phyloP scores from a whole-genome alignment of 1,284 basidiomycete genomes.

The Fomitopsis schrenkii region DNA sequence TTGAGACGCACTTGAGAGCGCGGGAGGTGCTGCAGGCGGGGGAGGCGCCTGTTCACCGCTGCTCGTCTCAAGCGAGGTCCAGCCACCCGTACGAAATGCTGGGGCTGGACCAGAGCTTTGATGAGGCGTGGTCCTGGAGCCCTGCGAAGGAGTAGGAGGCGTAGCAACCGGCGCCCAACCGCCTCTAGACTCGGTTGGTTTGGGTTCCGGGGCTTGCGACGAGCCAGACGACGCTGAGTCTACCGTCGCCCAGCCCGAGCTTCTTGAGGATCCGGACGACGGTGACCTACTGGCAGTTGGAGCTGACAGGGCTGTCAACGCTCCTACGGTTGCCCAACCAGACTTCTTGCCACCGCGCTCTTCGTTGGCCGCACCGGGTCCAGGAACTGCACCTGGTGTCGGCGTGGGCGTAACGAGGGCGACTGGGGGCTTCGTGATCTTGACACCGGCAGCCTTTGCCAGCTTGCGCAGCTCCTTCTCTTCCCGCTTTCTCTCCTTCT shows the following conservation, averaged over 20 bases:
- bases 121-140: conserved; percentile 13
- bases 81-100: conserved; percentile 52
- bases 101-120: conserved; percentile 29
- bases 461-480: conserved; percentile 78
- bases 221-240: background rate
- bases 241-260: conserved; percentile 14
- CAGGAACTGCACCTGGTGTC: conserved; percentile 21
- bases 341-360: conserved; percentile 45
- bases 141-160: background rate
- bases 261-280: conserved; percentile 34
- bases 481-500: conserved; percentile 78
- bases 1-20: background rate
- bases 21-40: conserved; percentile 7
- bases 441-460: conserved; percentile 73
- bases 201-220: background rate
- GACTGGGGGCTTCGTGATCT: conserved; percentile 49
- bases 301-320: conserved; percentile 4
- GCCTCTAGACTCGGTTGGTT: background rate
- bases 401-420: conserved; percentile 11
- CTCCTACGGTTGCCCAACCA: conserved; percentile 48
- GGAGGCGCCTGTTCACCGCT: conserved; percentile 16
- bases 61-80: conserved; percentile 54
- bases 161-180: conserved; percentile 2
- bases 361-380: conserved; percentile 17
- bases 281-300: conserved; percentile 3